Evolutionary conservation across 2,329 filamentous ascomycete genomes (phyloP), one percentile per base, ranked within the genome.

Genomic region (Pyricularia sp.): DNA sequence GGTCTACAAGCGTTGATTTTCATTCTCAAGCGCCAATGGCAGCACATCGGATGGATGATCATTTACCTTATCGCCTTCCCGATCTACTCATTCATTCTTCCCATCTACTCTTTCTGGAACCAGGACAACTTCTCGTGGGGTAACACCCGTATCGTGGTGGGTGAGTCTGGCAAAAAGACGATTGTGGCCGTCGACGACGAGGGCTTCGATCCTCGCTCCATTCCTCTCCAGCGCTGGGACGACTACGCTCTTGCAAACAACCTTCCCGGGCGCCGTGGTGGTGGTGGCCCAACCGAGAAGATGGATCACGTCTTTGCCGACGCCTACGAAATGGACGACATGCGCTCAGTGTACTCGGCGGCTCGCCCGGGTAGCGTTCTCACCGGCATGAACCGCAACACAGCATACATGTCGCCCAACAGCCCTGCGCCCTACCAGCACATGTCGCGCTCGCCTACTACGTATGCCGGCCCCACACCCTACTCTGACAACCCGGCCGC

Each of bases 41-140:
- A 99, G 78, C 94, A 98, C 77, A 88, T 99, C 71, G 95, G 95
- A 73, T 99, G 95, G 95, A 98, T 99, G 94, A 90, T 99, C 73
- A 98, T 99, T 77, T 99, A 99, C 81, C 86, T 99, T 71, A 74
- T 96, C n/a, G 95, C 95, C 2, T 97, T 92, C 83, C 95, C 95
- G 0, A 91, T 99, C 74, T 97, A 94, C 83, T 95, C 91, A 4
- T 92, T 99, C 75, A 77, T 96, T 71, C 86, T 99, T 14, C 95
- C 95, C 0, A 82, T 99, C 72, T 99, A 98, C 83, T 97, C 94
- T 0, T 99, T 99, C 90, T 99, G 95, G 95, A 97, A 97, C 81
- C 94, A 97, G 79, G 95, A 99, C 80, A 94, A 99, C 81, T 99
- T 99, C 85, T 90, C 90, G 1, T 99, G 95, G 95, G 95, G 95